Conservation (phyloP, 164 flowering plant species). For the Tetrastigma voinierianum region DNA sequence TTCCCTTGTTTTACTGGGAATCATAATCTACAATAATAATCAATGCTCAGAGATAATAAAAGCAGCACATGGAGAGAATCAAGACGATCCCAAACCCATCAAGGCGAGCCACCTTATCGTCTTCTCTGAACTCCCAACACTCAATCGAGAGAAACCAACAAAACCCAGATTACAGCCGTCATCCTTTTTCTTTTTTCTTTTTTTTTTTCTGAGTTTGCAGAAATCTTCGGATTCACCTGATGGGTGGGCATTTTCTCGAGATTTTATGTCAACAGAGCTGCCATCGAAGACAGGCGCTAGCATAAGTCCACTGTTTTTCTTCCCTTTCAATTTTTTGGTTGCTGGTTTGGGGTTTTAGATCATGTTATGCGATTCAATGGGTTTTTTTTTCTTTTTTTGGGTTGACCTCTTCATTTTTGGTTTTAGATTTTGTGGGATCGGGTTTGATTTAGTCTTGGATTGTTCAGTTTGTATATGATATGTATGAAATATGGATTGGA, state of each 20-base stretch:
- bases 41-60: too few species aligned
- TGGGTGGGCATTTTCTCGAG: constrained; percentile 84
- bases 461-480: constrained; percentile 1
- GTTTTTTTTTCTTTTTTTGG: not conserved
- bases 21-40: too few species aligned
- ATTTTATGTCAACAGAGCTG: constrained; percentile 47
- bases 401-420: not conserved
- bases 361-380: not conserved
- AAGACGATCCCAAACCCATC: too few species aligned
- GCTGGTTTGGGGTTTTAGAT: not conserved
- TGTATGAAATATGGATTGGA: not conserved
- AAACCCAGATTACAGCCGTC: too few species aligned
- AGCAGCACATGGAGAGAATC: too few species aligned
- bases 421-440: not conserved
- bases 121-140: too few species aligned
- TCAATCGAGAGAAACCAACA: too few species aligned
- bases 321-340: not conserved
- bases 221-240: too few species aligned
- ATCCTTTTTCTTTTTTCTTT: too few species aligned
- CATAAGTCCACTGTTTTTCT: constrained; percentile 33
- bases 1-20: too few species aligned
- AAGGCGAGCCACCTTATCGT: too few species aligned
- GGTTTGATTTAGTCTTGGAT: constrained; percentile 10
- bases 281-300: constrained; percentile 68
- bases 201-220: not conserved